Evolutionary conservation across 129 eudicot species (phyloP), one percentile per base, ranked within the genome.

Genomic region (Glebionis coronaria): DNA sequence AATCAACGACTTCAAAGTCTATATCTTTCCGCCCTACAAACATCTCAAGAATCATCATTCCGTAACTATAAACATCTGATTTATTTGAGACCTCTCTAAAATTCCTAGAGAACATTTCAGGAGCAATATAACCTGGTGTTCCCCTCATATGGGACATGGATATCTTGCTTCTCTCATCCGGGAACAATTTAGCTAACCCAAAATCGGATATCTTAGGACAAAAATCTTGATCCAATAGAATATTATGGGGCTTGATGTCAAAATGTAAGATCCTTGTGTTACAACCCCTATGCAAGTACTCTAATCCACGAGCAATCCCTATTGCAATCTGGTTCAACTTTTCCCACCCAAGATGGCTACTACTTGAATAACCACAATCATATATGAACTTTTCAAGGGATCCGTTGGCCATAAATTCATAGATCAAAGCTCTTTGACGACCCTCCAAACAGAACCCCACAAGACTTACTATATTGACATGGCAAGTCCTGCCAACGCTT

Each of bases 61-160:
- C 81, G 15, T 71, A 81, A 73, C 85, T 76, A 42, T 75, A 76
- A 12, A 80, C 83, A 63, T 79, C 79, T 9, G 79, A 68, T 15
- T 79, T 79, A 6, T 73, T 29, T 0, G 81, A 79, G 1, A 71
- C 77, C 0, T 44, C 44, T 4, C 84, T 78, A 28, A 80, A 75
- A 25, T 21, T 71, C 5, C 56, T 70, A 10, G 50, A 49, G 12
- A 50, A 56, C 2, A 79, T 45, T 67, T 79, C 79, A 0, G 83
- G 79, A 61, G 83, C 83, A 52, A 72, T 73, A 56, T 49, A 23
- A 2, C 44, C 63, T 0, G 44, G 63, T 7, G 63, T 57, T n/a
- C 63, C 63, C 27, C 63, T 57, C 42, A 25, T 25, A 27, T 27
- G 10, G 2, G 63, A 1, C 63, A 57, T 28, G 63, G 63, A 57